Conservation (phyloP, 2,329 filamentous ascomycete species). For the Fragosphaeria purpurea region DNA sequence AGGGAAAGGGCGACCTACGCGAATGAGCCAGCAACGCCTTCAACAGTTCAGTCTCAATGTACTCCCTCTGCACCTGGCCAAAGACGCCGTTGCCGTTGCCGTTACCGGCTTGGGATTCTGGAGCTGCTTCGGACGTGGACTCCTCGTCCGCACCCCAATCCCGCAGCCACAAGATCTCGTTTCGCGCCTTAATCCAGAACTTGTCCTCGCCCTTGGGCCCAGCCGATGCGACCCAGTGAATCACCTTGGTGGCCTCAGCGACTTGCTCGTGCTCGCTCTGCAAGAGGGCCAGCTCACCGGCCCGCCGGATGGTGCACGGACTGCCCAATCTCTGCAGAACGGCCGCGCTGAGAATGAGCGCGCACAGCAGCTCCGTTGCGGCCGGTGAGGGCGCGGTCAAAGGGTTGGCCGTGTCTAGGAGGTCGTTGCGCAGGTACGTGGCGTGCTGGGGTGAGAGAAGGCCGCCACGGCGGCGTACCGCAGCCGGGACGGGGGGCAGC, state of each 20-base stretch:
- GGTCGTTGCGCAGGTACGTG: constrained; percentile 36
- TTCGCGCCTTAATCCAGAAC: constrained; percentile 52
- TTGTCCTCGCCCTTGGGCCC: constrained; percentile 50
- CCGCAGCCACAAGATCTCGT: constrained; percentile 62
- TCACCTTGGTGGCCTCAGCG: constrained; percentile 45
- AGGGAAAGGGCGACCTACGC: constrained; percentile 33
- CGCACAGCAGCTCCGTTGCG: constrained; percentile 50
- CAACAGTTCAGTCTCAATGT: constrained; percentile 61
- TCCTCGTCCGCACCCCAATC: constrained; percentile 53
- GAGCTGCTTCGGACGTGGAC: constrained; percentile 9
- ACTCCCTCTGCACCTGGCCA: constrained; percentile 48
- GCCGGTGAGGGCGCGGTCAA: constrained; percentile 51
- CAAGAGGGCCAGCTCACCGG: constrained; percentile 54
- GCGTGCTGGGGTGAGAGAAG: constrained; percentile 32
- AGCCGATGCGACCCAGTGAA: constrained; percentile 40
- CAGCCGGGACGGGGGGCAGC: constrained; percentile 29
- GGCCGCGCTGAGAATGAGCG: constrained; percentile 51
- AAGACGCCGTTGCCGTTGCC: constrained; percentile 37
- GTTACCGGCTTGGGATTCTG: too few species aligned
- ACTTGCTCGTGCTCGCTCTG: constrained; percentile 56
- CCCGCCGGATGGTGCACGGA: constrained; percentile 40
- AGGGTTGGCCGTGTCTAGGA: constrained; percentile 50
- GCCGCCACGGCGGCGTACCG: constrained; percentile 13
- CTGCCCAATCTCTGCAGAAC: constrained; percentile 42
- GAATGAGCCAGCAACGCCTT: constrained; percentile 54